Evolutionary conservation across 352 stramenopile species (phyloP).

Genomic region (Elongisporangium prolatum): DNA sequence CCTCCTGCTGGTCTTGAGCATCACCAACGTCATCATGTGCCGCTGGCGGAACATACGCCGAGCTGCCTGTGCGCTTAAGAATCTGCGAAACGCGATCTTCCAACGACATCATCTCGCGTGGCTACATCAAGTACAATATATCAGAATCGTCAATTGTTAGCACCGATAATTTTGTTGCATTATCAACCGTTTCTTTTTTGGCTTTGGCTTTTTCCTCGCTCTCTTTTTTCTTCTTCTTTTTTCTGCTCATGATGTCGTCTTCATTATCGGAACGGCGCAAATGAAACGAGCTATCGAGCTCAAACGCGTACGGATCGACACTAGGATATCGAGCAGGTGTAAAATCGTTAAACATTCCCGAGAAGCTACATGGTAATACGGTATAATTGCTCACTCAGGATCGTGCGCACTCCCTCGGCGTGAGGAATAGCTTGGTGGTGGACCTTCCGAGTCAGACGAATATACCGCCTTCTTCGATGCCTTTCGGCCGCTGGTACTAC

Average conservation of each 20-base stretch:
- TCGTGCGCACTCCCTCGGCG: constrained; percentile 7
- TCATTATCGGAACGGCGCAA: constrained; percentile 17
- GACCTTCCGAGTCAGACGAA: constrained; percentile 43
- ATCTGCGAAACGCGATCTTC: constrained; percentile 77
- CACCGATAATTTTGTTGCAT: background rate
- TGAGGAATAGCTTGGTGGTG: constrained; percentile 57
- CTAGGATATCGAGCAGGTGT: constrained; percentile 17
- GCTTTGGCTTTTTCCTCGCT: constrained; percentile 16
- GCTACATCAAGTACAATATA: constrained; percentile 2
- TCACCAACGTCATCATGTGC: constrained; percentile 20
- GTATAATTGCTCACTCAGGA: constrained; percentile 19
- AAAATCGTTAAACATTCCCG: background rate
- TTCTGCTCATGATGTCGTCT: constrained; percentile 10
- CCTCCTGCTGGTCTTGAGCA: constrained; percentile 15
- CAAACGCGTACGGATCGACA: constrained; percentile 71
- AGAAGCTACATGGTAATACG: too few species aligned
- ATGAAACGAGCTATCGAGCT: constrained; percentile 39
- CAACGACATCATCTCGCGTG: constrained; percentile 33
- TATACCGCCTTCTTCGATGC: constrained; percentile 14
- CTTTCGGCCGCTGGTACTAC: constrained; percentile 3
- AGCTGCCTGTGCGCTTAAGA: constrained; percentile 69
- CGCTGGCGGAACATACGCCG: constrained; percentile 17
- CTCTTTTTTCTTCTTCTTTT: constrained; percentile 27
- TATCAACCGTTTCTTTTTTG: constrained; percentile 20
- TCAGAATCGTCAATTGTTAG: background rate